Percentiles rank a stretch among this genome's conserved stretches.
These are phyloP conservation scores for Teunomyces panamensis DNA, from an alignment of 805 yeast species.

Conservation along the genomic window DNA sequence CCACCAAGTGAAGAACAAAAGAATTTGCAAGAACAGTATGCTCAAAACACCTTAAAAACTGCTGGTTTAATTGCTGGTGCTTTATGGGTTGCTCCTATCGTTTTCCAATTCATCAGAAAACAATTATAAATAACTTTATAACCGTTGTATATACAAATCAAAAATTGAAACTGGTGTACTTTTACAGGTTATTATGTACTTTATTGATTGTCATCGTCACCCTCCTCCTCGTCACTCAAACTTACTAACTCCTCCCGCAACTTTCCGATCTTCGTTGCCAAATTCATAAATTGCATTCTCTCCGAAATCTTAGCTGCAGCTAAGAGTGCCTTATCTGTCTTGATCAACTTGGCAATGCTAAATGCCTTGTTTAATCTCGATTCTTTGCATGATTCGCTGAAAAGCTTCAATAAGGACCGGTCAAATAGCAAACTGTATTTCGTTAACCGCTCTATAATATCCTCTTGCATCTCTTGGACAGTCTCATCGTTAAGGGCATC, in stretches of 20 bases:
- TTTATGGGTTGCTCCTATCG: conserved; percentile 58
- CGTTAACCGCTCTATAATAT: conserved; percentile 49
- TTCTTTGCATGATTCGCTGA: conserved; percentile 71
- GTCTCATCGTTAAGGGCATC: conserved; percentile 44
- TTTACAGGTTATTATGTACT: neutral
- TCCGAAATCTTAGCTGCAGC: conserved; percentile 87
- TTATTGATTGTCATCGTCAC: neutral
- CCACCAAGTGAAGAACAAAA: conserved; percentile 63
- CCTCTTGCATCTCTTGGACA: conserved; percentile 31
- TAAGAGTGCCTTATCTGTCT: conserved; percentile 71
- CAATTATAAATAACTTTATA: conserved; percentile 29
- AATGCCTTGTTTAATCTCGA: conserved; percentile 63
- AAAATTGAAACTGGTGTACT: neutral
- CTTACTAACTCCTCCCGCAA: conserved; percentile 34
- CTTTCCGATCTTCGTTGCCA: conserved; percentile 36
- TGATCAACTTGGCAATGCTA: conserved; percentile 64
- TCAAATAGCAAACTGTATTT: conserved; percentile 61
- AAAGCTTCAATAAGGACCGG: conserved; percentile 70
- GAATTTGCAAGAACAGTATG: conserved; percentile 61
- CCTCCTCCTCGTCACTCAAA: conserved; percentile 15
- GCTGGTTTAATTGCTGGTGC: conserved; percentile 66
- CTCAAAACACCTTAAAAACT: conserved; percentile 54
- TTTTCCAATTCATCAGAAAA: conserved; percentile 52
- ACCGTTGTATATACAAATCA: conserved; percentile 1
- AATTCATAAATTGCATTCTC: conserved; percentile 43